Evolutionary conservation across 164 flowering plant genomes (phyloP).

Genomic region (Berberis thunbergii): DNA sequence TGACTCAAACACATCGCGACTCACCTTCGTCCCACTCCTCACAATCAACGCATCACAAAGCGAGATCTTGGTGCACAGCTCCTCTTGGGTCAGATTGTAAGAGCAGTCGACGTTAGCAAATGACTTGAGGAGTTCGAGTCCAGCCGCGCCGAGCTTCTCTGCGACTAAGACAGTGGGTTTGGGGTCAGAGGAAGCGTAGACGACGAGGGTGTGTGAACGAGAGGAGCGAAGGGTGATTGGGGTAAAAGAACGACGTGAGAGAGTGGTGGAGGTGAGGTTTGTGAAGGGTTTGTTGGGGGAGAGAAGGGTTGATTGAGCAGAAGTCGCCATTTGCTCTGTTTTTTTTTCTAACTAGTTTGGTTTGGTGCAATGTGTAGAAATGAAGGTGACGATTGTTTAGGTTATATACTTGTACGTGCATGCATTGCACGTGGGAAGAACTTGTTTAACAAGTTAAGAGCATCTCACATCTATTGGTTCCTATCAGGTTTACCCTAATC

Average conservation of each 20-base stretch:
- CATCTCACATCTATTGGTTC: no score
- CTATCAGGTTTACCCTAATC: no score
- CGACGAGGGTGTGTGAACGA: neutral
- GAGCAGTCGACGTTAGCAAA: constrained; percentile 65
- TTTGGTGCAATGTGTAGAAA: no score
- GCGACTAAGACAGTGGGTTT: constrained; percentile 71
- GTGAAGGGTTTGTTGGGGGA: neutral
- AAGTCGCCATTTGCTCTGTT: neutral
- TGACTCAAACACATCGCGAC: no score
- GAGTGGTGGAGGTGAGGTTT: neutral
- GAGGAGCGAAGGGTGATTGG: neutral
- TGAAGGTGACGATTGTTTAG: no score
- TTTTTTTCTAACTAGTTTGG: no score
- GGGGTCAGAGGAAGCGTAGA: neutral
- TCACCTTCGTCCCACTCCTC: no score
- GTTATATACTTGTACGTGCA: no score
- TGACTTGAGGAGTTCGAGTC: constrained; percentile 43
- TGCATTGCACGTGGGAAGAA: no score
- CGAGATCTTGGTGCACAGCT: constrained; percentile 38
- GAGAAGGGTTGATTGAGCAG: neutral
- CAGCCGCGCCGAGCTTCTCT: constrained; percentile 86
- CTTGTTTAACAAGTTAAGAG: no score
- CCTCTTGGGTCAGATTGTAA: constrained; percentile 52
- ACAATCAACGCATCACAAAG: no score
- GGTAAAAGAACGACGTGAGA: neutral